Conservation (phyloP, 495 filamentous ascomycete genomes). For the Xylaria bambusicola region DNA sequence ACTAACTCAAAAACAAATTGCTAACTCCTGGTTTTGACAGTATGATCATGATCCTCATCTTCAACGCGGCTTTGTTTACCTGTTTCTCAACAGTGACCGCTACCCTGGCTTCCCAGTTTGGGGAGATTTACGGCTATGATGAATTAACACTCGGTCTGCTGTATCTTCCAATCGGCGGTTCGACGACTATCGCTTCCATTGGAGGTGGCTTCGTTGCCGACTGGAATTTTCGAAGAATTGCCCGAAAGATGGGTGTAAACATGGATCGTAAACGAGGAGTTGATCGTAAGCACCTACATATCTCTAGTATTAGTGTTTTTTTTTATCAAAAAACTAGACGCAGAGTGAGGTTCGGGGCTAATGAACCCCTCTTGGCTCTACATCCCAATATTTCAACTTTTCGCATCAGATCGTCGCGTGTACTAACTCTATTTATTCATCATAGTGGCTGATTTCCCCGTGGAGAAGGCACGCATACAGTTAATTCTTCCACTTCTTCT, state of each 20-base stretch:
- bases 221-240: slow-evolving; percentile 57
- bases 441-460: slow-evolving; percentile 53
- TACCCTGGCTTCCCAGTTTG: slow-evolving; percentile 62
- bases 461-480: slow-evolving; percentile 64
- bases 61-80: slow-evolving; percentile 55
- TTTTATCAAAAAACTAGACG: no score
- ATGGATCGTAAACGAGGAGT: slow-evolving; percentile 53
- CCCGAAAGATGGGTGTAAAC: slow-evolving; percentile 48
- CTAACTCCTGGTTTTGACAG: not conserved
- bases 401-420: no score
- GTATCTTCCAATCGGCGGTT: slow-evolving; percentile 63
- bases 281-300: slow-evolving; percentile 16
- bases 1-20: not conserved
- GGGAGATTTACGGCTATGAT: slow-evolving; percentile 63
- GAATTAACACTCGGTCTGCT: slow-evolving; percentile 68
- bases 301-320: no score
- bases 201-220: slow-evolving; percentile 62
- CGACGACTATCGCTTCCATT: slow-evolving; percentile 67
- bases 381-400: no score
- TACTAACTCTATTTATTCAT: slow-evolving; percentile 43
- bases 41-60: slow-evolving; percentile 42
- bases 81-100: slow-evolving; percentile 49
- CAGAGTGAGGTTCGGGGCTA: no score
- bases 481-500: slow-evolving; percentile 52
- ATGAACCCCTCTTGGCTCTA: no score